Conservation (phyloP, 805 yeast species). For the Blastobotrys americana region DNA sequence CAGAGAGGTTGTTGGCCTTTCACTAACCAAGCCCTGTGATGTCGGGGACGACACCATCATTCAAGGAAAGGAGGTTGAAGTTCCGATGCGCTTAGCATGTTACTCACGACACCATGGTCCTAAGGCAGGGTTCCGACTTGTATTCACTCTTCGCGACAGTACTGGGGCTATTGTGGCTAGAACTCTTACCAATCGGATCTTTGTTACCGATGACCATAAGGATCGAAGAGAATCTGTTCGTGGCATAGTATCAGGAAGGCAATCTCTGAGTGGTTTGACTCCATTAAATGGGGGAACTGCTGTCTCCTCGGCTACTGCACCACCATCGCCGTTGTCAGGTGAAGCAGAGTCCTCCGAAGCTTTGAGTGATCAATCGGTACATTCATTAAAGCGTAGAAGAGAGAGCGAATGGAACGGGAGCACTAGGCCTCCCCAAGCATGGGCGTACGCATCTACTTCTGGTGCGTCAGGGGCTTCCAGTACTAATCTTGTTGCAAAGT, state of each 20-base stretch:
- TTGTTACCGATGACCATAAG: conserved; percentile 93
- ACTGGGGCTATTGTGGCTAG: conserved; percentile 64
- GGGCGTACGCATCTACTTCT: background rate
- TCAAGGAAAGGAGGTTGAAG: conserved; percentile 35
- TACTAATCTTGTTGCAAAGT: conserved; percentile 3
- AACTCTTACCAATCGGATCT: conserved; percentile 61
- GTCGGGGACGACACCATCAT: conserved; percentile 13
- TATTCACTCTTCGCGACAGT: conserved; percentile 50
- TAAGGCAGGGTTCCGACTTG: conserved; percentile 57
- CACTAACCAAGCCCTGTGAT: conserved; percentile 15
- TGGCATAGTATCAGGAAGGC: background rate
- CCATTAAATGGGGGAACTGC: background rate
- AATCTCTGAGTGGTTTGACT: background rate
- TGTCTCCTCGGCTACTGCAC: conserved; percentile 2
- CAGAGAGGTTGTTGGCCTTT: conserved; percentile 69
- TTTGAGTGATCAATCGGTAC: conserved; percentile 13
- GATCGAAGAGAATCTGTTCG: conserved; percentile 15
- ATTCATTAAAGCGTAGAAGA: conserved; percentile 18
- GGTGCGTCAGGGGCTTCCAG: conserved; percentile 1
- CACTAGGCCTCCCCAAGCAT: background rate
- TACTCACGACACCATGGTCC: conserved; percentile 93
- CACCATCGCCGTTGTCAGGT: conserved; percentile 28
- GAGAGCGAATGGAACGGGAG: conserved; percentile 17
- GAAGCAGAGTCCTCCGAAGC: conserved; percentile 29
- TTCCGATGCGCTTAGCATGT: conserved; percentile 76